Percentiles rank a stretch among this genome's conserved stretches.
phyloP scores from a whole-genome alignment of 2,329 filamentous ascomycete species.

The Colletotrichum sp. region DNA sequence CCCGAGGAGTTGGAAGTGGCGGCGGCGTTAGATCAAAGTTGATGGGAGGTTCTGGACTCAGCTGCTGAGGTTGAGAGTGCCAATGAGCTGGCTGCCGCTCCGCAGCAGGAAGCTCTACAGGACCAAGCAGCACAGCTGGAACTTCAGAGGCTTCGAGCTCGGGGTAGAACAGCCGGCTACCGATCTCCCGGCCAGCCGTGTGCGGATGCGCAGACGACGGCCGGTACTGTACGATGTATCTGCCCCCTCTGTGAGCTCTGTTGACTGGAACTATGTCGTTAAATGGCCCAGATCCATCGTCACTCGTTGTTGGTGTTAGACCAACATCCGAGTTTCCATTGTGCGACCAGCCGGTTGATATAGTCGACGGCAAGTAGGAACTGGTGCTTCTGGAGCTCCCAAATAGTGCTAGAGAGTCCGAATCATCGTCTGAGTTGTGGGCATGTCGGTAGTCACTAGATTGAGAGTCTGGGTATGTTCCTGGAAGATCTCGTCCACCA shows the following conservation, averaged over 20 bases:
- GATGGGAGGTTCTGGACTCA: rapidly evolving
- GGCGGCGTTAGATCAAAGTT: neutral
- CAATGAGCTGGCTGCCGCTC: neutral
- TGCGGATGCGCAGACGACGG: neutral
- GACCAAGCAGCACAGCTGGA: neutral
- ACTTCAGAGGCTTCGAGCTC: neutral
- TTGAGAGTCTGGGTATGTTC: neutral
- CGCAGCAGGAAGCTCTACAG: neutral
- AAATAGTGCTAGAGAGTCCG: neutral
- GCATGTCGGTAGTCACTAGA: neutral
- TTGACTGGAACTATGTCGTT: neutral
- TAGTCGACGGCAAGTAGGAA: neutral
- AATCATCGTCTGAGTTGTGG: neutral
- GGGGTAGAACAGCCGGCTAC: neutral
- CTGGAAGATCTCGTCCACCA: neutral
- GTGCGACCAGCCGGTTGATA: neutral
- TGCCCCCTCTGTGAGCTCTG: neutral
- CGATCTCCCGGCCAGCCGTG: neutral
- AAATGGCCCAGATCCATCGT: neutral
- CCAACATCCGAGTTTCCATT: neutral
- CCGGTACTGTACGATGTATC: neutral
- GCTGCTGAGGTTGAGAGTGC: neutral
- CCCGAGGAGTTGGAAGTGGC: neutral
- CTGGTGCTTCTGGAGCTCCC: neutral
- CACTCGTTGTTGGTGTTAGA: neutral